A percentile compares a stretch with the other conserved stretches of the same genome.
These are phyloP conservation scores for Lasiodiplodia hormozganensis DNA, from an alignment of 2,329 filamentous ascomycete genomes.

Conservation along the genomic window DNA sequence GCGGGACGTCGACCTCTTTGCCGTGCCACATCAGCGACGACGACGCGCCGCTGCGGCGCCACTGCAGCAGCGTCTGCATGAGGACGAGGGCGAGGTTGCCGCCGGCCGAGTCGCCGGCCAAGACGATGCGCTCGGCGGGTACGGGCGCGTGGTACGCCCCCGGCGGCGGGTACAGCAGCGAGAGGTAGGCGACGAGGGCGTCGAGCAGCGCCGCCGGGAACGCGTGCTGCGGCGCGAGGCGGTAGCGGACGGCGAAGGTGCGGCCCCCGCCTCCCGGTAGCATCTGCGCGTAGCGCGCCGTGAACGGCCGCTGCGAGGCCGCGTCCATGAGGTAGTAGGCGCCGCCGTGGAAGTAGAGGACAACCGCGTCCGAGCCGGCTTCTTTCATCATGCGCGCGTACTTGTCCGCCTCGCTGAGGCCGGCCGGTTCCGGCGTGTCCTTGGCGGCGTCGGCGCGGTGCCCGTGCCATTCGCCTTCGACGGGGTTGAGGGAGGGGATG, in stretches of 20 bases:
- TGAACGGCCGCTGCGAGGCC: constrained; percentile 65
- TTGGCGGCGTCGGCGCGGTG: constrained; percentile 64
- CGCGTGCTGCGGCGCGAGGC: constrained; percentile 74
- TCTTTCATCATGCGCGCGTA: constrained; percentile 73
- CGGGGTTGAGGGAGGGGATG: constrained; percentile 61
- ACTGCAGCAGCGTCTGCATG: constrained; percentile 71
- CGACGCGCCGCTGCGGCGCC: constrained; percentile 54
- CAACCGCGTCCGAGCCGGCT: constrained; percentile 65
- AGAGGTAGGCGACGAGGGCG: constrained; percentile 74
- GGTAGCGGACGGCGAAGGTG: constrained; percentile 75
- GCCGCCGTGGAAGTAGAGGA: constrained; percentile 79
- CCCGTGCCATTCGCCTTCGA: constrained; percentile 80
- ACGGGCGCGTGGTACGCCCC: constrained; percentile 72
- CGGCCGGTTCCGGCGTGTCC: constrained; percentile 58
- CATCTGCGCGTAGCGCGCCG: constrained; percentile 66
- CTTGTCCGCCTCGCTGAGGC: constrained; percentile 67
- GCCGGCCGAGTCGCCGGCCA: constrained; percentile 78
- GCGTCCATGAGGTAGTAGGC: constrained; percentile 78
- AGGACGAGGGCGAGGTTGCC: constrained; percentile 73
- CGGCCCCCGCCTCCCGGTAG: constrained; percentile 65
- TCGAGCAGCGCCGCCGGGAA: constrained; percentile 80
- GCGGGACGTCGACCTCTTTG: constrained; percentile 61
- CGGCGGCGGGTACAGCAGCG: constrained; percentile 73
- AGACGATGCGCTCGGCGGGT: constrained; percentile 68
- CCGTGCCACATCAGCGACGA: constrained; percentile 68